These are phyloP conservation scores for Meripilus lineatus DNA, from an alignment of 1,284 basidiomycete genomes.

Conservation along the genomic window DNA sequence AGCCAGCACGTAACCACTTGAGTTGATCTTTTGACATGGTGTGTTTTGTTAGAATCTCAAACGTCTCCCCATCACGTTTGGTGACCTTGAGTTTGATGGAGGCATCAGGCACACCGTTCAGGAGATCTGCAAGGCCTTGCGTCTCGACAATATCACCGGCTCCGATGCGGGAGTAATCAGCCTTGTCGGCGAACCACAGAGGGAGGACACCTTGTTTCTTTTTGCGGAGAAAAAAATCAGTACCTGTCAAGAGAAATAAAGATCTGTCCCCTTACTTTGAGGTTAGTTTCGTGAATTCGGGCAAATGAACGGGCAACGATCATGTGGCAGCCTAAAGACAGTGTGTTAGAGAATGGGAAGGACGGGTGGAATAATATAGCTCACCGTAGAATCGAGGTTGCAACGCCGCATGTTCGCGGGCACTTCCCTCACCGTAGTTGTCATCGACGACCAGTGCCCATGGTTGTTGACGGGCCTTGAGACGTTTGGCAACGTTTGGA, in stretches of 20 bases:
- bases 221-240: background rate
- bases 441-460: constrained; percentile 97
- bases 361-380: constrained; percentile 5
- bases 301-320: constrained; percentile 93
- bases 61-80: constrained; percentile 56
- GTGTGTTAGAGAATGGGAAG: constrained; percentile 1
- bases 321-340: constrained; percentile 64
- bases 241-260: background rate
- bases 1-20: constrained; percentile 82
- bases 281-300: constrained; percentile 97
- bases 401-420: constrained; percentile 96
- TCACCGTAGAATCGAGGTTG: constrained; percentile 94
- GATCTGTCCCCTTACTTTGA: constrained; percentile 60
- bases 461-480: constrained; percentile 77
- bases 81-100: constrained; percentile 68
- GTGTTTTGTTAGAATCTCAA: constrained; percentile 74
- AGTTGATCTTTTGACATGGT: constrained; percentile 89
- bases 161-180: constrained; percentile 78
- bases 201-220: constrained; percentile 96
- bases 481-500: constrained; percentile 83
- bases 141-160: constrained; percentile 72
- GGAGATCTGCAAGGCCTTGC: constrained; percentile 48
- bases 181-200: constrained; percentile 85
- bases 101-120: constrained; percentile 47
- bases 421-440: constrained; percentile 96